These are phyloP conservation scores for Calophaca sinica DNA, from an alignment of 306 rosid species.

Conservation along the genomic window DNA sequence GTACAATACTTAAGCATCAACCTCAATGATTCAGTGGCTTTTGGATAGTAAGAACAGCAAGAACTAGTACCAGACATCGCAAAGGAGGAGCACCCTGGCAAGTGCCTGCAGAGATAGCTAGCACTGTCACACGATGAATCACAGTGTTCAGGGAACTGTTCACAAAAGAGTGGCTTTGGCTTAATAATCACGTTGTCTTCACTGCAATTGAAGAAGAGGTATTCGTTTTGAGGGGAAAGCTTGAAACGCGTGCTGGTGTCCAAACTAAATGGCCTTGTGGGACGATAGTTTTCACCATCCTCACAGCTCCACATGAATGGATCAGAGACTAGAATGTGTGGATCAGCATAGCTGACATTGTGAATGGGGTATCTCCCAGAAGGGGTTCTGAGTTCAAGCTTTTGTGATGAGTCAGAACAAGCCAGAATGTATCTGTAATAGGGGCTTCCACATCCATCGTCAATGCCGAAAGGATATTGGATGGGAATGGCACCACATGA, in stretches of 20 bases:
- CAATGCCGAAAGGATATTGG: constrained; percentile 84
- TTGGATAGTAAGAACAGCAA: constrained; percentile 85
- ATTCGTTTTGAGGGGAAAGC: constrained; percentile 76
- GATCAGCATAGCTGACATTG: constrained; percentile 71
- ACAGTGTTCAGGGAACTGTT: constrained; percentile 75
- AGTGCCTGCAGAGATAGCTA: constrained; percentile 82
- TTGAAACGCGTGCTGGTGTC: constrained; percentile 80
- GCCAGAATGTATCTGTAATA: constrained; percentile 72
- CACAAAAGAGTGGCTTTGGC: constrained; percentile 81
- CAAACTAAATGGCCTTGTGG: constrained; percentile 77
- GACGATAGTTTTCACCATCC: constrained; percentile 70
- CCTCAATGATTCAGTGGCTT: constrained; percentile 75
- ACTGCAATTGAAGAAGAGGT: constrained; percentile 91
- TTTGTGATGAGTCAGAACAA: constrained; percentile 60
- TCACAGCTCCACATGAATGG: constrained; percentile 93
- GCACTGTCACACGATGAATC: constrained; percentile 91
- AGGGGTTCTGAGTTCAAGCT: constrained; percentile 82
- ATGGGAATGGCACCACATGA: constrained; percentile 79
- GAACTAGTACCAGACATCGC: constrained; percentile 52
- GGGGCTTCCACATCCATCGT: constrained; percentile 94
- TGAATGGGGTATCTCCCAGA: constrained; percentile 76
- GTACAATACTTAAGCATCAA: constrained; percentile 80
- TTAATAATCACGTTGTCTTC: constrained; percentile 67
- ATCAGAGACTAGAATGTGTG: constrained; percentile 77
- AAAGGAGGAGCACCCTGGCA: constrained; percentile 69